Evolutionary conservation across 179 eudicot genomes (phyloP), one percentile per base, ranked within the genome.

Genomic region (Beta macrorhiza): DNA sequence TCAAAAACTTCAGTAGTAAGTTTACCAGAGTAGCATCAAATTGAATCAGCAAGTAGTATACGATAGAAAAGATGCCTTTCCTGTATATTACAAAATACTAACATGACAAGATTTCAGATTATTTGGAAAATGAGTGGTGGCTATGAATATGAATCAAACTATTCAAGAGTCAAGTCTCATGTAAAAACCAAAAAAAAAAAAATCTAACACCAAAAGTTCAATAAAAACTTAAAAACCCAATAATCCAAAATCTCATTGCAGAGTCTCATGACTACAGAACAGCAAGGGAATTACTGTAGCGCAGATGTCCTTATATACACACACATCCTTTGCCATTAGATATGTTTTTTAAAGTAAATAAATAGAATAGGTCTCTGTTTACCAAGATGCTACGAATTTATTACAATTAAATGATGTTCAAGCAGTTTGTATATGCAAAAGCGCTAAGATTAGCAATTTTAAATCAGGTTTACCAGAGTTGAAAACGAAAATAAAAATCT

Each of bases 1-100:
- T 52, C 53, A 58, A 47, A 19, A 83, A n/a, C 47, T 61, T 49
- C 56, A 67, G 13, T 44, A 19, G 51, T 17, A 45, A n/a, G 29
- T 9, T 52, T 52, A 45, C 76, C 32, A 8, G 37, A 29, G 69
- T 56, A 55, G 44, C 49, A 79, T 71, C 72, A 78, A 47, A 51
- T 47, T 68, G 17, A 61, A 55, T 51, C 80, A 78, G 81, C 51
- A 82, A 44, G 52, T 5, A 29, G 5, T 55, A 29, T 73, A 59
- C 6, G 42, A 52, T 47, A 72, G 16, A 29, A 22, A 67, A 73
- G 74, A 45, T 51, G 59, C 61, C 69, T 20, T 42, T 47, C 17
- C 75, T 25, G 13, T 16, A 12, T 56, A 9, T 57, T 72, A 22
- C 61, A 11, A 16, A 47, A 63, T 10, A 13, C 44, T 19, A 22